Percentiles rank a stretch among this genome's conserved stretches.
phyloP scores from a whole-genome alignment of 2,329 filamentous ascomycete genomes.

The Gremmenia infestans region DNA sequence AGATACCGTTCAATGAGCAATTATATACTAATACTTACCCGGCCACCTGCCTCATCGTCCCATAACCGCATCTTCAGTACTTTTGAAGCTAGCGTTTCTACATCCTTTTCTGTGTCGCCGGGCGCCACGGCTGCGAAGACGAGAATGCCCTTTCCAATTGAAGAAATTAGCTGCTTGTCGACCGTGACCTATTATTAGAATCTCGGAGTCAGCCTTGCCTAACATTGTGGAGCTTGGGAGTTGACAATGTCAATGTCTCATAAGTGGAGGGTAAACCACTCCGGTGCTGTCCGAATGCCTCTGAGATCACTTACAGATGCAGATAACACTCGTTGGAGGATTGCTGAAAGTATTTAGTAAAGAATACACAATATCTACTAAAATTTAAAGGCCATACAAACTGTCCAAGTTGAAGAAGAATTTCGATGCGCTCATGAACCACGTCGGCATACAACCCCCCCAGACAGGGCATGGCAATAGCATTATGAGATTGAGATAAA shows the following conservation, averaged over 20 bases:
- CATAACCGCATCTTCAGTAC: slow-evolving; percentile 87
- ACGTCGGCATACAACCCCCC: too few species aligned
- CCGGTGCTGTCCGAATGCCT: too few species aligned
- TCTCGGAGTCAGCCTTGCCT: too few species aligned
- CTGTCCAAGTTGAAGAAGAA: too few species aligned
- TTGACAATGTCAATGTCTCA: too few species aligned
- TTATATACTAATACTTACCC: slow-evolving; percentile 14
- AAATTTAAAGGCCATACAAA: too few species aligned
- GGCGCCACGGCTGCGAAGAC: slow-evolving; percentile 90
- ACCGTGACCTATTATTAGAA: slow-evolving; percentile 61
- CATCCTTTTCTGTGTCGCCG: slow-evolving; percentile 85
- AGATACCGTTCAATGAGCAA: slow-evolving; percentile 9
- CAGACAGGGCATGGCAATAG: too few species aligned
- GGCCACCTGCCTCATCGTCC: slow-evolving; percentile 42
- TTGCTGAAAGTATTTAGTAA: slow-evolving; percentile 50
- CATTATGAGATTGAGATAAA: too few species aligned
- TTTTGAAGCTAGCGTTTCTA: slow-evolving; percentile 76
- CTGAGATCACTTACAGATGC: slow-evolving; percentile 50
- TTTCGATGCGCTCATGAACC: too few species aligned
- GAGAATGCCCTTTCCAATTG: slow-evolving; percentile 83
- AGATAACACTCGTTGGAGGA: slow-evolving; percentile 89
- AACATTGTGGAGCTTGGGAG: too few species aligned
- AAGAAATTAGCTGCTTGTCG: slow-evolving; percentile 82
- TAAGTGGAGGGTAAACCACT: too few species aligned
- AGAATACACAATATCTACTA: too few species aligned